Conservation (phyloP, 2,329 filamentous ascomycete species). For the Claviceps africana region DNA sequence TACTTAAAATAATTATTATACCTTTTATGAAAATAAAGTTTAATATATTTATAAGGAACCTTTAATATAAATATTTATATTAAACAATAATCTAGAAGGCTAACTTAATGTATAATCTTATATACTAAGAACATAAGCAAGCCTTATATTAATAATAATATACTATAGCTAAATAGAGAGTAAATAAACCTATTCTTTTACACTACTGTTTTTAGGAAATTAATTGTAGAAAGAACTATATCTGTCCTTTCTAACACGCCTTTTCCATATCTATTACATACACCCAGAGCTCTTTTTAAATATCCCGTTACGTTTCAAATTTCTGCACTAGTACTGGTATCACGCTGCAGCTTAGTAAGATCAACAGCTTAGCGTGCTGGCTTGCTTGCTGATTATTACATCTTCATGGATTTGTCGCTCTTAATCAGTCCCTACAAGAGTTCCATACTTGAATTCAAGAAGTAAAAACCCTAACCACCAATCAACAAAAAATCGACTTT, state of each 20-base stretch:
- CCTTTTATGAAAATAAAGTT: too few relatives aligned
- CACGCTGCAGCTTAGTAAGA: not conserved
- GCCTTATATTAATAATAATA: too few relatives aligned
- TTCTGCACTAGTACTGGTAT: not conserved
- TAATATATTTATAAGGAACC: too few relatives aligned
- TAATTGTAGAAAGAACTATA: not conserved
- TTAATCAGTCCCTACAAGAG: not conserved
- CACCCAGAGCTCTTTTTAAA: slow-evolving; percentile 5
- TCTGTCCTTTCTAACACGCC: slow-evolving; percentile 2
- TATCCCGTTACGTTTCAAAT: not conserved
- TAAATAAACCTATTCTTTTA: too few relatives aligned
- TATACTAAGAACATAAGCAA: too few relatives aligned
- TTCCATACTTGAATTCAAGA: slow-evolving; percentile 1
- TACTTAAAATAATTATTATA: too few relatives aligned
- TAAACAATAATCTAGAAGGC: too few relatives aligned
- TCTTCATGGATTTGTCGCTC: slow-evolving; percentile 1
- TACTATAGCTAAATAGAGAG: too few relatives aligned
- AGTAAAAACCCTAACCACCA: not conserved
- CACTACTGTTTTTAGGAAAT: too few relatives aligned
- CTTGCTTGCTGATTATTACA: slow-evolving; percentile 3
- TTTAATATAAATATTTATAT: too few relatives aligned
- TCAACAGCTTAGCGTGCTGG: not conserved
- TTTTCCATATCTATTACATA: slow-evolving; percentile 8
- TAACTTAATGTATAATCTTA: too few relatives aligned
- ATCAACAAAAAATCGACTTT: not conserved